These are phyloP conservation scores for Pichia californica DNA, from an alignment of 805 yeast species.

Conservation along the genomic window DNA sequence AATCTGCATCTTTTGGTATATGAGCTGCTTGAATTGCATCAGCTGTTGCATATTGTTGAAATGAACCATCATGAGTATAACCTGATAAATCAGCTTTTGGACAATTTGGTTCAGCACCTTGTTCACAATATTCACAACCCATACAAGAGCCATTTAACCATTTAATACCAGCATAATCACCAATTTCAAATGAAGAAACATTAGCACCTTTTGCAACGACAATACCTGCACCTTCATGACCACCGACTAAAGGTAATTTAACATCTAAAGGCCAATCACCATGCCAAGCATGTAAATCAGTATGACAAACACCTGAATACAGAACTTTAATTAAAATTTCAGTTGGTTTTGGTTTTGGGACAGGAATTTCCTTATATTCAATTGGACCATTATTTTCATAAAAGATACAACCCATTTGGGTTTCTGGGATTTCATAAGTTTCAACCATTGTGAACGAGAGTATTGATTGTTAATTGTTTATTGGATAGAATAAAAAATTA, in stretches of 20 bases:
- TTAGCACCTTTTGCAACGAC: conserved; percentile 67
- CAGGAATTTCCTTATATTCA: conserved; percentile 61
- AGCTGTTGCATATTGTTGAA: conserved; percentile 86
- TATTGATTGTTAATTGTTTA: conserved; percentile 27
- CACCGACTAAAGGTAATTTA: conserved; percentile 70
- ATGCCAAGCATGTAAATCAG: conserved; percentile 85
- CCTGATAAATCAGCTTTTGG: conserved; percentile 68
- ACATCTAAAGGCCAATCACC: conserved; percentile 82
- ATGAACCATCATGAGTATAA: conserved; percentile 83
- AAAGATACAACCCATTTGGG: conserved; percentile 63
- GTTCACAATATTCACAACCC: conserved; percentile 63
- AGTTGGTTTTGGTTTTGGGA: conserved; percentile 66
- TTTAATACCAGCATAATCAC: conserved; percentile 74
- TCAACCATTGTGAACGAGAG: conserved; percentile 42
- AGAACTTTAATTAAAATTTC: conserved; percentile 70
- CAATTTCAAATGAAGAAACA: conserved; percentile 61
- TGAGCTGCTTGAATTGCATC: conserved; percentile 82
- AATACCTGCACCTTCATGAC: conserved; percentile 82
- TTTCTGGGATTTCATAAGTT: conserved; percentile 43
- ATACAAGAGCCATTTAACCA: conserved; percentile 74
- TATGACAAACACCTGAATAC: conserved; percentile 87
- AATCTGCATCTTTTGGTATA: conserved; percentile 64
- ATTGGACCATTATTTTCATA: conserved; percentile 56
- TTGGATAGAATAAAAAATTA: too few species aligned
- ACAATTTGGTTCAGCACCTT: conserved; percentile 65